These are phyloP conservation scores for Podospora australis DNA, from an alignment of 495 filamentous ascomycete genomes.

Conservation along the genomic window DNA sequence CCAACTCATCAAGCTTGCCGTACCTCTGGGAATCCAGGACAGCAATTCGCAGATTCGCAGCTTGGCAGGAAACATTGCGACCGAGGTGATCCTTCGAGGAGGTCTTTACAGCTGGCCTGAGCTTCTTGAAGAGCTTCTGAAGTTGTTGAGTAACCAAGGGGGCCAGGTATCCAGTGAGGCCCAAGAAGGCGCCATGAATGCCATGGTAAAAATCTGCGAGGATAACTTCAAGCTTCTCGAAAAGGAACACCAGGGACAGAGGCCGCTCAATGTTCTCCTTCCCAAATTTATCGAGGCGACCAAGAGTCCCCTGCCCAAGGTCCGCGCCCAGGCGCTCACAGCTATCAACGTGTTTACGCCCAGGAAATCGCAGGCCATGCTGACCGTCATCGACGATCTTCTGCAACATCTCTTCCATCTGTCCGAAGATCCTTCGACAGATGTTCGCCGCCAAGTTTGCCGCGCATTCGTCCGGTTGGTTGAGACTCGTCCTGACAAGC, in stretches of 20 bases:
- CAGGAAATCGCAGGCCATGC: conserved; percentile 67
- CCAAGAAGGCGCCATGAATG: conserved; percentile 91
- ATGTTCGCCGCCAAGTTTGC: conserved; percentile 86
- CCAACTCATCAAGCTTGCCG: conserved; percentile 67
- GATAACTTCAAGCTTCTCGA: conserved; percentile 87
- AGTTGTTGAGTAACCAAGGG: conserved; percentile 64
- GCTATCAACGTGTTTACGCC: conserved; percentile 88
- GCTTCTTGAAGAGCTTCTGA: conserved; percentile 71
- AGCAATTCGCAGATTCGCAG: conserved; percentile 73
- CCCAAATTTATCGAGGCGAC: conserved; percentile 88
- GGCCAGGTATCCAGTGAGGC: conserved; percentile 60
- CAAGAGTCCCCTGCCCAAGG: conserved; percentile 60
- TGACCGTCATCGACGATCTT: conserved; percentile 70
- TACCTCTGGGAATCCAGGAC: conserved; percentile 76
- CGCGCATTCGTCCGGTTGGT: conserved; percentile 88
- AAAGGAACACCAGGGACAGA: conserved; percentile 75
- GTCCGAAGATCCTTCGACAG: conserved; percentile 63
- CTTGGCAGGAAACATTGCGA: conserved; percentile 88
- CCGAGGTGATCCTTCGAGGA: conserved; percentile 81
- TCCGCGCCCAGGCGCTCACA: conserved; percentile 70
- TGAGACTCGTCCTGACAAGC: conserved; percentile 82
- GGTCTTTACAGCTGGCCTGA: conserved; percentile 90
- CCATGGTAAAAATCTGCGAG: conserved; percentile 90
- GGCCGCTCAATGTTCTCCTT: conserved; percentile 80
- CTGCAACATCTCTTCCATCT: conserved; percentile 76